Percentiles rank a stretch among this genome's conserved stretches.
Evolutionary conservation across 257 asterid genomes (phyloP).

Genomic region (Catharanthus roseus): DNA sequence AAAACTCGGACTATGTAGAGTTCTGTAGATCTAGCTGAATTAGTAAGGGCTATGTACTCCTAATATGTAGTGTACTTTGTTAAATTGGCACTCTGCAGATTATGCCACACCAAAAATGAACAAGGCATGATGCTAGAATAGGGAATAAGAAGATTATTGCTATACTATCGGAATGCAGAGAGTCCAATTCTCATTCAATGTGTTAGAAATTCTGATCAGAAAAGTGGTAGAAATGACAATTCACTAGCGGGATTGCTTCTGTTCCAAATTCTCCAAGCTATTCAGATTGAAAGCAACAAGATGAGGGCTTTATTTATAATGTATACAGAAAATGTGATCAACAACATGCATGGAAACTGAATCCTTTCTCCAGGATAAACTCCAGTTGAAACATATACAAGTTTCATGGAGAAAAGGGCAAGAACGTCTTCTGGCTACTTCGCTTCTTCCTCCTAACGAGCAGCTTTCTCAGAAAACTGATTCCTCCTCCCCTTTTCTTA

Average conservation of each 20-base stretch:
- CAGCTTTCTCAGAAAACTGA: constrained; percentile 55
- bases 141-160: not conserved
- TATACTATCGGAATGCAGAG: not conserved
- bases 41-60: too few relatives aligned
- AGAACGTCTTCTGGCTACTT: constrained; percentile 34
- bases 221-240: too few relatives aligned
- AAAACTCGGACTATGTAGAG: too few relatives aligned
- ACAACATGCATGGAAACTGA: not conserved
- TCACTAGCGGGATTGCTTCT: too few relatives aligned
- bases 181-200: too few relatives aligned
- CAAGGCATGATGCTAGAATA: not conserved
- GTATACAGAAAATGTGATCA: constrained; percentile 7
- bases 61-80: too few relatives aligned
- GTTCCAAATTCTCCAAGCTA: too few relatives aligned
- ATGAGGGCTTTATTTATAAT: not conserved
- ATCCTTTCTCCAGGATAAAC: constrained; percentile 16
- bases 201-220: too few relatives aligned
- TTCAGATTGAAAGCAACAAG: too few relatives aligned
- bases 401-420: constrained; percentile 38
- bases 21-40: too few relatives aligned
- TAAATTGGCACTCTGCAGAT: not conserved
- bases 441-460: constrained; percentile 56
- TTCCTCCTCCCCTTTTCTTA: constrained; percentile 51
- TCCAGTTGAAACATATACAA: constrained; percentile 13
- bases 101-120: not conserved